These are phyloP conservation scores for Gynandropsis gynandra DNA, from an alignment of 345 rosid genomes.

Conservation along the genomic window DNA sequence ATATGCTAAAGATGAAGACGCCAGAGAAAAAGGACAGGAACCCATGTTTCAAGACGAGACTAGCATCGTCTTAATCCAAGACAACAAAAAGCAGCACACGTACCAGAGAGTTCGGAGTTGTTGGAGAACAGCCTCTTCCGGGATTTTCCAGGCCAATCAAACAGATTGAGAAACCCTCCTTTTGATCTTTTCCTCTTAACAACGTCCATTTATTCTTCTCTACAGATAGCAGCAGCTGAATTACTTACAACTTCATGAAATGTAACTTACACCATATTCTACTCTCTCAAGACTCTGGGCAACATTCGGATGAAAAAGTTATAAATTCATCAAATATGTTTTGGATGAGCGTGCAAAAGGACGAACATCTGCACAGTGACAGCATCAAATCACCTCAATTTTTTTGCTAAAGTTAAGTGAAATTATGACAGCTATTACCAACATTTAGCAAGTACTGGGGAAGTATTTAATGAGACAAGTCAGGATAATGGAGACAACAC, in stretches of 20 bases:
- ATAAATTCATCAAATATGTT: background rate
- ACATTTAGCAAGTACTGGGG: background rate
- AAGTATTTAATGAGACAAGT: constrained; percentile 3
- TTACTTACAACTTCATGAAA: background rate
- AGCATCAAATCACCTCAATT: background rate
- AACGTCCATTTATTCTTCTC: constrained; percentile 53
- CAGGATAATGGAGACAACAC: constrained; percentile 16
- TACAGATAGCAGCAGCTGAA: constrained; percentile 24
- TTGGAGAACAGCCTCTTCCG: constrained; percentile 59
- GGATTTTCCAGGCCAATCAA: constrained; percentile 89
- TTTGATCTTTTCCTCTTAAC: constrained; percentile 58
- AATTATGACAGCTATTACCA: background rate
- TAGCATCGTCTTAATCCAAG: background rate
- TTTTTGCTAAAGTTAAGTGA: background rate
- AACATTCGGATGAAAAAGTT: background rate
- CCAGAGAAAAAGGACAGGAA: background rate
- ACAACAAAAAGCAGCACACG: constrained; percentile 5
- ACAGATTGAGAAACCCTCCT: constrained; percentile 62
- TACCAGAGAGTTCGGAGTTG: constrained; percentile 48
- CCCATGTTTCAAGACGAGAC: background rate
- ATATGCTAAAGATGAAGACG: background rate
- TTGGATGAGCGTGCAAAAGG: constrained; percentile 2
- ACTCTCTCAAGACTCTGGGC: background rate
- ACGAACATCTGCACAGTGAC: constrained; percentile 17
- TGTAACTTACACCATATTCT: constrained; percentile 6